Conservation (phyloP, 1,139 yeast species). For the Wickerhamomyces sp. region DNA sequence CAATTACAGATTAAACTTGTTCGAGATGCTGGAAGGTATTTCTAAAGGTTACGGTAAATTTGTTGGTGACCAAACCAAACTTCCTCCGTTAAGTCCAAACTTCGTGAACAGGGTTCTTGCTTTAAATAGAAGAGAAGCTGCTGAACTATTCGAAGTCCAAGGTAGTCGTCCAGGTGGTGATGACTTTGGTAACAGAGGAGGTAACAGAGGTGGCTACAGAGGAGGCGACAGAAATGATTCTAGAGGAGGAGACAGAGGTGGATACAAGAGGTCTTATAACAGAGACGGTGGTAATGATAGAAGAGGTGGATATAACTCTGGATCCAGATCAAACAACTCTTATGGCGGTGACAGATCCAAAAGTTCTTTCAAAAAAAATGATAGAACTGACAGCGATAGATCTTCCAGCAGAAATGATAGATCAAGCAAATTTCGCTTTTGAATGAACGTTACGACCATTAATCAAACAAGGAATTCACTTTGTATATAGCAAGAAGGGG, state of each 20-base stretch:
- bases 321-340: neutral
- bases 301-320: neutral
- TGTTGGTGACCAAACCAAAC: conserved; percentile 12
- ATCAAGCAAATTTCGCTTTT: neutral
- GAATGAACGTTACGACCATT: neutral
- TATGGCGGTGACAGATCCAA: neutral
- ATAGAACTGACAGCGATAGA: neutral
- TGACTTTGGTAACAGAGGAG: conserved; percentile 11
- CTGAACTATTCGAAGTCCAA: conserved; percentile 21
- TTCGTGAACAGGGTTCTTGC: conserved; percentile 26
- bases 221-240: neutral
- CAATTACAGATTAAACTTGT: conserved; percentile 27
- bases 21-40: conserved; percentile 16
- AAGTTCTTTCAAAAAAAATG: neutral
- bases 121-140: conserved; percentile 20
- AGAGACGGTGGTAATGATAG: conserved; percentile 1
- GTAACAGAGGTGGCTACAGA: neutral
- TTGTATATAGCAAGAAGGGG: neutral
- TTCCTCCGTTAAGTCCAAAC: conserved; percentile 19
- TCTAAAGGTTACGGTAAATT: conserved; percentile 18
- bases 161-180: conserved; percentile 5
- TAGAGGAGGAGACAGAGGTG: conserved; percentile 1
- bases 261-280: neutral
- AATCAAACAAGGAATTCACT: no score
- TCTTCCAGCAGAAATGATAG: neutral